These are phyloP conservation scores for Mucor saturninus DNA, from an alignment of 371 early-diverging fungal species.

Conservation along the genomic window DNA sequence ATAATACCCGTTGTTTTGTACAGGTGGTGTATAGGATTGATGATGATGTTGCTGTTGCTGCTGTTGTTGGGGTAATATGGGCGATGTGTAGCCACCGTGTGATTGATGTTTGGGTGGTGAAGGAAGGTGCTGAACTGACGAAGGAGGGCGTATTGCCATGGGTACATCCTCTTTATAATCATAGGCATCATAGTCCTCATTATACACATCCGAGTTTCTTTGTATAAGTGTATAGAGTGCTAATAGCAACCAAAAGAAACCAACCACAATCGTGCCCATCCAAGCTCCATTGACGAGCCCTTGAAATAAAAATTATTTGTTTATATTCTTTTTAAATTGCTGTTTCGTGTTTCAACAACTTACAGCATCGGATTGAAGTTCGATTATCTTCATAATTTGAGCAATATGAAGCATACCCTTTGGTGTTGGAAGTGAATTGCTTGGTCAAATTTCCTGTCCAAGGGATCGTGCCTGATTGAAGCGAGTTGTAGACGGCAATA, in stretches of 20 bases:
- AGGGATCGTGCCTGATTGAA: constrained; percentile 32
- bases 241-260: constrained; percentile 25
- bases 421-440: constrained; percentile 5
- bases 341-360: background rate
- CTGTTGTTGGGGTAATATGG: background rate
- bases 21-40: no score
- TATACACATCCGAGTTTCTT: constrained; percentile 21
- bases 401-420: constrained; percentile 39
- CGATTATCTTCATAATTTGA: constrained; percentile 14
- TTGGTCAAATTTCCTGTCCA: constrained; percentile 30
- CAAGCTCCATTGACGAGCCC: constrained; percentile 33
- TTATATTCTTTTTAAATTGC: no score
- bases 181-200: constrained; percentile 30
- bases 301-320: constrained; percentile 6
- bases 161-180: constrained; percentile 38
- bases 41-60: background rate
- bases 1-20: background rate
- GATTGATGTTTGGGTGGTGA: constrained; percentile 1
- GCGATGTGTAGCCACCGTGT: background rate
- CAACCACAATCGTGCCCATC: constrained; percentile 28
- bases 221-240: constrained; percentile 14
- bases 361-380: constrained; percentile 44
- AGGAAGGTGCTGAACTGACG: background rate
- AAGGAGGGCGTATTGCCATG: constrained; percentile 7
- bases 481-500: constrained; percentile 39